These are phyloP conservation scores for Lachnellula subtilissima DNA, from an alignment of 2,329 filamentous ascomycete species.

Conservation along the genomic window DNA sequence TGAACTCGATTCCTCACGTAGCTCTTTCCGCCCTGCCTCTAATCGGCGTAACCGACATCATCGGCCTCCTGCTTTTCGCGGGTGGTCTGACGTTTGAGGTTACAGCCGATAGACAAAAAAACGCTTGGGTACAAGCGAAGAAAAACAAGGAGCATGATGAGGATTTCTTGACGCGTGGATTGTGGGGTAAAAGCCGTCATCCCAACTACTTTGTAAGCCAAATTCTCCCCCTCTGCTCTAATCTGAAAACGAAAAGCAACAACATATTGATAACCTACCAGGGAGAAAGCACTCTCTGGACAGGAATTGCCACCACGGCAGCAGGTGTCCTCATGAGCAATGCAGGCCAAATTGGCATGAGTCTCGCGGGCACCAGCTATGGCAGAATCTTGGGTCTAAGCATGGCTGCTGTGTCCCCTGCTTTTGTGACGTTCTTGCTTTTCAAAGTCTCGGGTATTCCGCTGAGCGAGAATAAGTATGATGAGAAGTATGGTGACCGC, in stretches of 20 bases:
- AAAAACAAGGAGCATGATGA: conserved; percentile 62
- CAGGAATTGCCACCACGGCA: conserved; percentile 56
- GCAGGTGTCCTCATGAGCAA: conserved; percentile 50
- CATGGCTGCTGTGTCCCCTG: conserved; percentile 49
- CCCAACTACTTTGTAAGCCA: conserved; percentile 58
- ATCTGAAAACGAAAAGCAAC: background rate
- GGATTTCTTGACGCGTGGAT: conserved; percentile 57
- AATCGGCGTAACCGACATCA: conserved; percentile 47
- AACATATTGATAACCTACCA: background rate
- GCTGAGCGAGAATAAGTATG: conserved; percentile 64
- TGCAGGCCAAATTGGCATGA: conserved; percentile 54
- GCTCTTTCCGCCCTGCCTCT: conserved; percentile 45
- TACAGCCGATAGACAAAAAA: conserved; percentile 60
- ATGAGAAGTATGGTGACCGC: conserved; percentile 38
- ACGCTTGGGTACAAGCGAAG: conserved; percentile 55
- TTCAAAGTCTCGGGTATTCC: conserved; percentile 61
- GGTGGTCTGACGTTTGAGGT: conserved; percentile 58
- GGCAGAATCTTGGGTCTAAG: conserved; percentile 41
- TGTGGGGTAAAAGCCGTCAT: conserved; percentile 58
- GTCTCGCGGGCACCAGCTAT: conserved; percentile 41
- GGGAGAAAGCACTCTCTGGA: conserved; percentile 66
- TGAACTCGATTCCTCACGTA: conserved; percentile 56
- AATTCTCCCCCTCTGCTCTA: no score
- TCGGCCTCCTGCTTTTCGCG: conserved; percentile 54
- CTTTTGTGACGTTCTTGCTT: conserved; percentile 59